Percentiles rank a stretch among this genome's conserved stretches.
These are phyloP conservation scores for Pachysandra terminalis DNA, from an alignment of 164 flowering plant species.

Conservation along the genomic window DNA sequence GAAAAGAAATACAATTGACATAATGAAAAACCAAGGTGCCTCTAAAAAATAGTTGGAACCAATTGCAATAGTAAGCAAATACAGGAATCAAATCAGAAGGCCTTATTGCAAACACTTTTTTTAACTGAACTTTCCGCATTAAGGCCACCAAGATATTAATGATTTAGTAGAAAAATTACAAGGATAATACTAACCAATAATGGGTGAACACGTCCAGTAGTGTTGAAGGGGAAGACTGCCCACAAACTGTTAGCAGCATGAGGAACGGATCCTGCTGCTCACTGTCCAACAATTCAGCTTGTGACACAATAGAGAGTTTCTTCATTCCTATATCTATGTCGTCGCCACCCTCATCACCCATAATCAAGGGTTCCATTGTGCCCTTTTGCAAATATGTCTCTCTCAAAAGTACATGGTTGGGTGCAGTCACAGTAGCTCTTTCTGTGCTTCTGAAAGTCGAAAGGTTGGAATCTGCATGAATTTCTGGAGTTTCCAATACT, in stretches of 20 bases:
- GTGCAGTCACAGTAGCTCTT: conserved; percentile 21
- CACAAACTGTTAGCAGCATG: conserved; percentile 62
- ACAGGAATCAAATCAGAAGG: background rate
- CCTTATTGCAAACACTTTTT: background rate
- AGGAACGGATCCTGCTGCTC: conserved; percentile 43
- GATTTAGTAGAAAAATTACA: background rate
- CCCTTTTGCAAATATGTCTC: conserved; percentile 12
- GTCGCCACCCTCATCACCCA: conserved; percentile 28
- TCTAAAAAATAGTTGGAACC: background rate
- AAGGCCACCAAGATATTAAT: background rate
- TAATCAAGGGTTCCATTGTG: conserved; percentile 5
- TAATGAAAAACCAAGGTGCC: background rate
- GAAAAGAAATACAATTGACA: background rate
- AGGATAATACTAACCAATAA: conserved; percentile 52
- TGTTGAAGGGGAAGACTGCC: conserved; percentile 61
- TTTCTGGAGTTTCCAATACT: conserved; percentile 52
- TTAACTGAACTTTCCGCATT: background rate
- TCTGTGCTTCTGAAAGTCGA: conserved; percentile 36
- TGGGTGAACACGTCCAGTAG: conserved; percentile 61
- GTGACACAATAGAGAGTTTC: conserved; percentile 62
- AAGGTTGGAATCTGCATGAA: conserved; percentile 27
- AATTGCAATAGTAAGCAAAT: background rate
- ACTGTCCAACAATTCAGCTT: conserved; percentile 22
- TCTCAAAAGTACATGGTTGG: conserved; percentile 16
- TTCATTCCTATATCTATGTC: conserved; percentile 46